phyloP scores from a whole-genome alignment of 495 filamentous ascomycete genomes.

The Aspergillus sclerotioniger region DNA sequence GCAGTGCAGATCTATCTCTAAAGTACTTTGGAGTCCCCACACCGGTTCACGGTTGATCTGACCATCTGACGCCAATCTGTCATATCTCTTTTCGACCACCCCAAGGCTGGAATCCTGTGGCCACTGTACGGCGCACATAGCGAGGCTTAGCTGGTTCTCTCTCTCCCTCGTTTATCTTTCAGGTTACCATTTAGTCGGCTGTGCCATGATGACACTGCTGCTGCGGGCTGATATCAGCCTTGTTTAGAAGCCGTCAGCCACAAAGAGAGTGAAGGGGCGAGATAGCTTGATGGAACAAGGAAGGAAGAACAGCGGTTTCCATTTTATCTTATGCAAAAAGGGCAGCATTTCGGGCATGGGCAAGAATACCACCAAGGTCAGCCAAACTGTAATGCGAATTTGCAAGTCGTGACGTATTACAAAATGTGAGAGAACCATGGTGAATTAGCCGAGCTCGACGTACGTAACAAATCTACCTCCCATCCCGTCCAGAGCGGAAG shows the following conservation, averaged over 20 bases:
- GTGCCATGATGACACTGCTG: neutral
- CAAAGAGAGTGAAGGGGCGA: neutral
- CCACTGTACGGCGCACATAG: neutral
- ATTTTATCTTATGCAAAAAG: too few species aligned
- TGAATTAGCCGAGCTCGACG: neutral
- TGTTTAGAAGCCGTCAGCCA: too few species aligned
- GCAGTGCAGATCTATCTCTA: slow-evolving; percentile 14
- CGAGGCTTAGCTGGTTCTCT: neutral
- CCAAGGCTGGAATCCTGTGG: neutral
- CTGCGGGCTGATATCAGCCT: neutral
- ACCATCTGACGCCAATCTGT: slow-evolving; percentile 11
- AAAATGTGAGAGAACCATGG: neutral
- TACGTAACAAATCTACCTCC: neutral
- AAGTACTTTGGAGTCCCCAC: slow-evolving; percentile 18
- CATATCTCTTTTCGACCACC: slow-evolving; percentile 3
- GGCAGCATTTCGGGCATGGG: too few species aligned
- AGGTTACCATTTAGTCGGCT: neutral
- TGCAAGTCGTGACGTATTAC: neutral
- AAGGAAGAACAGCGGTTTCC: neutral
- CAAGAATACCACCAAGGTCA: neutral
- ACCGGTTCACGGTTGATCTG: slow-evolving; percentile 21
- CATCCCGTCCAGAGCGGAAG: neutral
- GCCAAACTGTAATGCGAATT: neutral
- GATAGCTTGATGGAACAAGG: neutral
- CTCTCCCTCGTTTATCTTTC: neutral